Base-by-base conservation (phyloP, 495 filamentous ascomycete species). In the Hypoxylon fragiforme region DNA sequence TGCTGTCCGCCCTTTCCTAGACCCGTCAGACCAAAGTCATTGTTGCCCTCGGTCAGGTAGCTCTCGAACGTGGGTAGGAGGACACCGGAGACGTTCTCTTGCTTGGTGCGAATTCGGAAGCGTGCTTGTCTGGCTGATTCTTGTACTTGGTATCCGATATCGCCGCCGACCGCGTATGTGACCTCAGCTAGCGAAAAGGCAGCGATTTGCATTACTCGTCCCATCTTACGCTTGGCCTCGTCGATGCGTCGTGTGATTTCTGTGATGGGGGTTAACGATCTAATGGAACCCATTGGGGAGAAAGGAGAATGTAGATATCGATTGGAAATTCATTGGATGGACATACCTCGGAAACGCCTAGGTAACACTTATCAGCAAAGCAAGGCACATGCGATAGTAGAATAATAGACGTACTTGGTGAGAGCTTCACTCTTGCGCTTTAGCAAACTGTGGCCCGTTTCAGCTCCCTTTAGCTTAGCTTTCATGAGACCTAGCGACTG, bases 181-280 rank as follows among this genome's bases (percentile, higher is more conserved):
- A 97, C 95, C 80, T 97, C 95, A 44, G 94, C 95, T 30, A 99
- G 81, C 2, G 94, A 97, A 71, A 99, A 96, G 20, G 95, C 91
- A 9, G 94, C 94, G 70, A 99, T 94, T 67, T 97, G 92, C 94
- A 99, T 97, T 11, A 99, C 95, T 9, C 94, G 85, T 35, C 94
- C 94, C 94, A 99, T 99, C 78, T 99, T 99, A 57, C 90, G 90
- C 74, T 99, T 99, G 20, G 94, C 94, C 71, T 97, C 92, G 76
- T 97, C 94, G 73, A 99, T 97, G 49, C 94, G 90, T 52, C 86
- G 81, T 45, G 94, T 97, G 64, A 99, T 99, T 66, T 98, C 94
- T 89, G 54, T 4, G 13, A 14, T 6, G 12, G 8, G 24, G 15
- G 51, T 51, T 19, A 52, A 55, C 11, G 51, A 34, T n/a, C 31